phyloP scores from a whole-genome alignment of 768 basidiomycete species.

The Mycena leptocephala region DNA sequence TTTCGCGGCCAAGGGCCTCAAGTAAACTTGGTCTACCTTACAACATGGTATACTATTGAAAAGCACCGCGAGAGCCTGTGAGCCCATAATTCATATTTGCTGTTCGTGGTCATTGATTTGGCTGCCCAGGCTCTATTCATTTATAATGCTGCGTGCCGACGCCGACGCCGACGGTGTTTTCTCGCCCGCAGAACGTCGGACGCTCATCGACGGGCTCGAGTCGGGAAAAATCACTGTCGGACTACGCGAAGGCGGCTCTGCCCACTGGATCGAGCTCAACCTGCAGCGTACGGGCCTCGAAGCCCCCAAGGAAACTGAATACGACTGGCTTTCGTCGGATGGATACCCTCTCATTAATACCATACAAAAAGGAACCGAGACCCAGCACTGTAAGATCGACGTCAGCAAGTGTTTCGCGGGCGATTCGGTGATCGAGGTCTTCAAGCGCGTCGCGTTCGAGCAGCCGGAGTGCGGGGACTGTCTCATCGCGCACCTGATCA shows the following conservation, averaged over 20 bases:
- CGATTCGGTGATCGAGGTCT: slow-evolving; percentile 11
- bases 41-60: slow-evolving; percentile 38
- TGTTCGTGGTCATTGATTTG: background rate
- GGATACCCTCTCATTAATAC: slow-evolving; percentile 32
- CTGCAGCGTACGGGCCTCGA: slow-evolving; percentile 15
- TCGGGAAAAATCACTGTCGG: slow-evolving; percentile 8
- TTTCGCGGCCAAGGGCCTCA: slow-evolving; percentile 35
- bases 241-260: slow-evolving; percentile 23
- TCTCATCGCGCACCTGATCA: slow-evolving; percentile 33
- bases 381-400: slow-evolving; percentile 20
- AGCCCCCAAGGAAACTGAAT: slow-evolving; percentile 21
- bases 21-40: slow-evolving; percentile 30
- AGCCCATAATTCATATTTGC: background rate
- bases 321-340: slow-evolving; percentile 30
- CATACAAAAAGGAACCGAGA: background rate
- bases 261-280: slow-evolving; percentile 9
- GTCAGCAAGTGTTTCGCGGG: slow-evolving; percentile 9
- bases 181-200: slow-evolving; percentile 22
- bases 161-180: slow-evolving; percentile 29
- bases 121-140: slow-evolving; percentile 21
- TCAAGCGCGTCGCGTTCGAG: slow-evolving; percentile 34
- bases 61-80: slow-evolving; percentile 35
- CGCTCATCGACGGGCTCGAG: slow-evolving; percentile 22
- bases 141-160: slow-evolving; percentile 33
- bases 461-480: slow-evolving; percentile 34